These are phyloP conservation scores for Mucor lusitanicus DNA, from an alignment of 371 early-diverging fungal species.

Conservation along the genomic window DNA sequence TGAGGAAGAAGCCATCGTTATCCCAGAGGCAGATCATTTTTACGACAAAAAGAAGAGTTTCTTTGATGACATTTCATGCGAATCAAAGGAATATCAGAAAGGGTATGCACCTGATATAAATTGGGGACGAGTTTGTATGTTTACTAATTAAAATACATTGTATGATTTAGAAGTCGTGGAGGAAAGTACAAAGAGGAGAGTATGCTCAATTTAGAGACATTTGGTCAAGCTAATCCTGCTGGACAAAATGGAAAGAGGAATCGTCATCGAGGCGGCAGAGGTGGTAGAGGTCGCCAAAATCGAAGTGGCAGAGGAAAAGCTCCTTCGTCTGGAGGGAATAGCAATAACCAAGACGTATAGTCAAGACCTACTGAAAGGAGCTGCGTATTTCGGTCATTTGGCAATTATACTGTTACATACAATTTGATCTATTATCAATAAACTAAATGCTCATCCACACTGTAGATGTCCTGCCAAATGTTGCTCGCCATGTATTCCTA, in stretches of 20 bases:
- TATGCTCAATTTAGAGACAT: conserved; percentile 88
- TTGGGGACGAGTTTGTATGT: not conserved
- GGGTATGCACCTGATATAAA: not conserved
- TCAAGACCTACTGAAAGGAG: too few species aligned
- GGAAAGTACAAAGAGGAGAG: conserved; percentile 81
- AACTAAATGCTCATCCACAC: too few species aligned
- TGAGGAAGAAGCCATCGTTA: conserved; percentile 41
- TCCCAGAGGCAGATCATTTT: conserved; percentile 51
- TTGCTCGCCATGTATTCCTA: too few species aligned
- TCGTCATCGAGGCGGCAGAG: conserved; percentile 19
- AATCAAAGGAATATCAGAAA: conserved; percentile 6
- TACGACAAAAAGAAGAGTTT: conserved; percentile 75
- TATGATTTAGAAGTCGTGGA: conserved; percentile 56
- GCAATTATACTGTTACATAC: too few species aligned
- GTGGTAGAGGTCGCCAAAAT: conserved; percentile 20
- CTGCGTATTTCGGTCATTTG: too few species aligned
- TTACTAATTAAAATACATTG: not conserved
- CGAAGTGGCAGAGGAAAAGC: conserved; percentile 37
- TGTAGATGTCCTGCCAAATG: too few species aligned
- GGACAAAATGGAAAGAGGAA: conserved; percentile 43
- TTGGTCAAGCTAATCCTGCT: conserved; percentile 80
- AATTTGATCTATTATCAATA: too few species aligned
- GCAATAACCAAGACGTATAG: not conserved
- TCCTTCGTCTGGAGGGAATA: not conserved
- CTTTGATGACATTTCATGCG: conserved; percentile 96